Conservation (phyloP, 441 rosid species). For the Arabidopsis lyrata region DNA sequence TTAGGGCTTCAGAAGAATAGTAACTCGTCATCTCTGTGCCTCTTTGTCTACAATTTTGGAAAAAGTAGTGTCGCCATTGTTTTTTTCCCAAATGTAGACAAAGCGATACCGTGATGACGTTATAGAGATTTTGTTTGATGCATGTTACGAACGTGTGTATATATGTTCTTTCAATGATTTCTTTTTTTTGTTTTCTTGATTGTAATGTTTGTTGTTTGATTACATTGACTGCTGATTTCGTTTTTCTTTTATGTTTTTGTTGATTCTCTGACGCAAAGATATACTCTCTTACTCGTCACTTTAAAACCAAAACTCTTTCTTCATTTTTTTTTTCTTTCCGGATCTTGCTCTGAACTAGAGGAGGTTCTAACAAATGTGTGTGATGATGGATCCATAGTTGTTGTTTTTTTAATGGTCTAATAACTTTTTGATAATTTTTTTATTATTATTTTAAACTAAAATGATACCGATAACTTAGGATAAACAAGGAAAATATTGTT, state of each 20-base stretch:
- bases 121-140: neutral
- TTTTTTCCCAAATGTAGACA: constrained; percentile 14
- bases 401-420: neutral
- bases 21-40: neutral
- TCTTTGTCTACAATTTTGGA: constrained; percentile 5
- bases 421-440: no score
- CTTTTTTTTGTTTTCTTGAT: neutral
- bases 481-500: neutral
- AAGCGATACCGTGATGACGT: constrained; percentile 6
- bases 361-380: neutral
- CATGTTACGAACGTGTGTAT: neutral
- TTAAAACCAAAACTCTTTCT: no score
- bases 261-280: no score
- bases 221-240: neutral
- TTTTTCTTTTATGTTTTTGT: neutral
- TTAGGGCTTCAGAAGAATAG: neutral
- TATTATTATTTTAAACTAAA: no score
- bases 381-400: neutral
- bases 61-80: neutral
- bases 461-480: no score
- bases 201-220: neutral
- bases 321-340: neutral
- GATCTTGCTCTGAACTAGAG: no score
- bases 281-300: no score
- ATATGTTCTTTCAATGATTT: neutral